A percentile compares a stretch with the other conserved stretches of the same genome.
phyloP scores from a whole-genome alignment of 2,329 filamentous ascomycete species.

The Botryotinia narcissicola region DNA sequence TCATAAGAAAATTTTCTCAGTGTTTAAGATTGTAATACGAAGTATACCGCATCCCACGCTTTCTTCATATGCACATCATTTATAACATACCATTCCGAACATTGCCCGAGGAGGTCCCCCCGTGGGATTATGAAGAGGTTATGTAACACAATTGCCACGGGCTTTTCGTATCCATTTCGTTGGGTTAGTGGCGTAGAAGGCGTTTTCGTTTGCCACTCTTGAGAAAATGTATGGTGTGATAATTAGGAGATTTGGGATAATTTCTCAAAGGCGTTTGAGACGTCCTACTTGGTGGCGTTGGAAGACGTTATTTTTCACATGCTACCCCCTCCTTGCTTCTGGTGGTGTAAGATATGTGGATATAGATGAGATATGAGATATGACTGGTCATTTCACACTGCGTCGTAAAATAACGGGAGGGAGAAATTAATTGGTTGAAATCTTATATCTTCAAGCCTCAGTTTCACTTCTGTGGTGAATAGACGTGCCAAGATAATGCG shows the following conservation, averaged over 20 bases:
- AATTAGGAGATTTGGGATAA: background rate
- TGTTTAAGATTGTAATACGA: background rate
- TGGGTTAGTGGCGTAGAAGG: background rate
- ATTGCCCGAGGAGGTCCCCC: background rate
- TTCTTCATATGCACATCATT: background rate
- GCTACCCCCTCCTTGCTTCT: background rate
- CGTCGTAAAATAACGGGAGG: background rate
- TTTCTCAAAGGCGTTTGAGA: background rate
- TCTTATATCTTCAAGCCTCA: slow-evolving; percentile 1
- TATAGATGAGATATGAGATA: slow-evolving; percentile 1
- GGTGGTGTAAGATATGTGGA: background rate
- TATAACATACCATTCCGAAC: background rate
- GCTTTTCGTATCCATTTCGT: slow-evolving; percentile 11
- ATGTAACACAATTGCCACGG: background rate
- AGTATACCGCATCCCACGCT: background rate
- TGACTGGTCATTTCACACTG: background rate
- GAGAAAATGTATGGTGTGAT: background rate
- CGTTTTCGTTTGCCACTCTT: background rate
- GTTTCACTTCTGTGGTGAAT: slow-evolving; percentile 1
- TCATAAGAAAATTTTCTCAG: background rate
- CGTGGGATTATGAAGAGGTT: background rate
- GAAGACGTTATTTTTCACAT: background rate
- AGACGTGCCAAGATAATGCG: slow-evolving; percentile 3
- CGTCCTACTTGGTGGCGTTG: background rate
- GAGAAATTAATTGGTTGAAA: background rate